Conservation (phyloP, 192 early-diverging fungal genomes). For the Coemansia interrupta region DNA sequence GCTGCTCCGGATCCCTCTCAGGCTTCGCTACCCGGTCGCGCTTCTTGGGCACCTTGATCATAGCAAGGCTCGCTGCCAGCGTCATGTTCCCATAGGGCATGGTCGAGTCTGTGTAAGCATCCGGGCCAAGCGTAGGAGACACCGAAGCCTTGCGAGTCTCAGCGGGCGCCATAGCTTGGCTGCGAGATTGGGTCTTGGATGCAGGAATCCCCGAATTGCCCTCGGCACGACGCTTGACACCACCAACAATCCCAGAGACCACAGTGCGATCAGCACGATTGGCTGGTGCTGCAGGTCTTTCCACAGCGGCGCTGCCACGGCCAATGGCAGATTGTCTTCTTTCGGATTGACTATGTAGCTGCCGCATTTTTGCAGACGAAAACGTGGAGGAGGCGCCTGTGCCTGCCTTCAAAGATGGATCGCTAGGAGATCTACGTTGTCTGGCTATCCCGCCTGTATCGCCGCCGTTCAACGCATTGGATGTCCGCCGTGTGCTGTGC, state of each 20-base stretch:
- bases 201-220: conserved; percentile 8
- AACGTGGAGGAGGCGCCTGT: background rate
- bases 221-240: conserved; percentile 18
- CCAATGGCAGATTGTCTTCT: too few species aligned
- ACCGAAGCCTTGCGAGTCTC: conserved; percentile 4
- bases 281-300: conserved; percentile 9
- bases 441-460: background rate
- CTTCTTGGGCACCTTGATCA: conserved; percentile 42
- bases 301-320: background rate
- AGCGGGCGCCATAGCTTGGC: background rate
- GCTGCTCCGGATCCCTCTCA: background rate
- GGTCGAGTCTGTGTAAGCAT: background rate
- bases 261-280: conserved; percentile 8
- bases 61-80: conserved; percentile 16
- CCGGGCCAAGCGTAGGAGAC: conserved; percentile 1
- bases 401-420: background rate
- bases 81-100: background rate
- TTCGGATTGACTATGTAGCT: too few species aligned
- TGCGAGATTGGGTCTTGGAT: background rate
- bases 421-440: conserved; percentile 7
- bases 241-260: conserved; percentile 12
- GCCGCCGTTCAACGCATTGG: background rate
- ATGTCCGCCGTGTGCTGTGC: background rate
- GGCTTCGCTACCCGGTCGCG: background rate
- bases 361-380: too few species aligned